Evolutionary conservation across 164 flowering plant species (phyloP).

Genomic region (Vitis rotundifolia): DNA sequence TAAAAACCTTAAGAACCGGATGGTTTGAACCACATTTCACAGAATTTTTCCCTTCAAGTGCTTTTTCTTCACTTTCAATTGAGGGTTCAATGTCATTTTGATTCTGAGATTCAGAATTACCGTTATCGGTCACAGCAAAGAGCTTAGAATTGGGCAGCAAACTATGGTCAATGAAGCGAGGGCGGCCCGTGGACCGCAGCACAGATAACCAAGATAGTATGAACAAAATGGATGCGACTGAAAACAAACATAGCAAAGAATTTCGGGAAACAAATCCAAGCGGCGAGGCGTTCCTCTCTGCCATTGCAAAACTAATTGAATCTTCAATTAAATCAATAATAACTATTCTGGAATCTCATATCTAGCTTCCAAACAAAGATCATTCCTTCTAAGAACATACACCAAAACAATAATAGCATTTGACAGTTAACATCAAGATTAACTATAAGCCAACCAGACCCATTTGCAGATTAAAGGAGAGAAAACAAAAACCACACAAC

Average conservation of each 20-base stretch:
- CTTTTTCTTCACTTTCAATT: constrained; percentile 9
- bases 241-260: constrained; percentile 46
- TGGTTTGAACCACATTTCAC: constrained; percentile 15
- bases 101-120: constrained; percentile 9
- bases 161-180: constrained; percentile 37
- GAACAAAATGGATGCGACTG: constrained; percentile 45
- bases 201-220: constrained; percentile 71
- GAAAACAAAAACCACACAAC: no score
- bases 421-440: no score
- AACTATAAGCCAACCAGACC: no score
- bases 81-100: constrained; percentile 19
- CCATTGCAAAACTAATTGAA: constrained; percentile 31
- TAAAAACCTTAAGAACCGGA: constrained; percentile 66
- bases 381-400: neutral
- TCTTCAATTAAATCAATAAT: constrained; percentile 1
- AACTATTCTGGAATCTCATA: neutral
- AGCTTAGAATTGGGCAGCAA: constrained; percentile 38
- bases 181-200: constrained; percentile 48
- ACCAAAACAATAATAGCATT: no score
- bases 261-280: constrained; percentile 44
- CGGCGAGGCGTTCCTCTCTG: constrained; percentile 38
- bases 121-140: constrained; percentile 17
- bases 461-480: no score
- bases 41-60: neutral
- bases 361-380: neutral